Conservation (phyloP, 257 asterid species). For the Jacaranda copaia region DNA sequence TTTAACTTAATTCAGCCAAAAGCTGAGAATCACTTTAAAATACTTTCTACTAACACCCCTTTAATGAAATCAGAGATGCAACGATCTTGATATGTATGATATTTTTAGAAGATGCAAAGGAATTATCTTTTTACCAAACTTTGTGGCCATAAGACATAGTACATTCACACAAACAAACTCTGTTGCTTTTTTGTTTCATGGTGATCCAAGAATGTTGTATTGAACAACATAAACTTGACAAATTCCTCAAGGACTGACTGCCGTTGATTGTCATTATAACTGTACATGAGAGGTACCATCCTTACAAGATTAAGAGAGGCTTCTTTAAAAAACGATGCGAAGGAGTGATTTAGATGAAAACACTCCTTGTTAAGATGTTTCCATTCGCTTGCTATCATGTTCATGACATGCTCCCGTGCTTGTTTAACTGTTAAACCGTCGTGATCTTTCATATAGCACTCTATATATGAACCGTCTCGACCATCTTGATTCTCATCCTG, state of each 20-base stretch:
- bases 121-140: too few relatives aligned
- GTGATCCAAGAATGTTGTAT: neutral
- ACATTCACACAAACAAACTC: too few relatives aligned
- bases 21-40: too few relatives aligned
- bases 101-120: too few relatives aligned
- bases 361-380: conserved; percentile 46
- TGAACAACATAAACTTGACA: conserved; percentile 22
- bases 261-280: conserved; percentile 40
- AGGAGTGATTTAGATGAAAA: conserved; percentile 14
- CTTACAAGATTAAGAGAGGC: conserved; percentile 53
- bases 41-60: too few relatives aligned
- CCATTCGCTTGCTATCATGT: conserved; percentile 44
- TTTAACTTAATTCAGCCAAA: too few relatives aligned
- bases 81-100: too few relatives aligned
- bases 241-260: conserved; percentile 36
- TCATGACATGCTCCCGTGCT: conserved; percentile 31
- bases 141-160: too few relatives aligned
- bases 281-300: conserved; percentile 45
- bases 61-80: too few relatives aligned
- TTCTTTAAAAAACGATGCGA: conserved; percentile 24
- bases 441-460: conserved; percentile 42
- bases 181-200: too few relatives aligned
- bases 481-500: conserved; percentile 55
- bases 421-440: neutral
- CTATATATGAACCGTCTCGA: conserved; percentile 44